These are phyloP conservation scores for Carex cristatella DNA, from an alignment of 176 grass and related monocot genomes.

Conservation along the genomic window DNA sequence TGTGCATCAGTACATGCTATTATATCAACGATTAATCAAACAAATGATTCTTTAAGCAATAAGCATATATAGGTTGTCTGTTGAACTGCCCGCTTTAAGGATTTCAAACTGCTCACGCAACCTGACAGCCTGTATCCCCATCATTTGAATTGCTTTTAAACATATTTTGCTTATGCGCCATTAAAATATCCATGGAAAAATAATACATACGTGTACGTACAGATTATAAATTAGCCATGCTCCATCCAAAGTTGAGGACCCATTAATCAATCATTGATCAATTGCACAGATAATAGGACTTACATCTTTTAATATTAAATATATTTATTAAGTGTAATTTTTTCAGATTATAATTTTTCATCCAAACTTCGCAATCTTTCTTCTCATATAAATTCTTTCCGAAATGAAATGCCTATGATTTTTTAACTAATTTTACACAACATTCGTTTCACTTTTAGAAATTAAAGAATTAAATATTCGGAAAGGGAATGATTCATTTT, in stretches of 20 bases:
- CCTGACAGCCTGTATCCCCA: constrained; percentile 4
- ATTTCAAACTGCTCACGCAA: constrained; percentile 16
- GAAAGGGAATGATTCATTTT: no score
- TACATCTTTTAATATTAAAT: no score
- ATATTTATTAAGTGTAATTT: no score
- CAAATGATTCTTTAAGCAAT: not conserved
- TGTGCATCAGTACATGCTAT: not conserved
- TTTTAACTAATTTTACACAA: no score
- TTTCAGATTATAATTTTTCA: no score
- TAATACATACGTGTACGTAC: not conserved
- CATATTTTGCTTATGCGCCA: not conserved
- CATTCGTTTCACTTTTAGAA: no score
- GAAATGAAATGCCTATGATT: no score
- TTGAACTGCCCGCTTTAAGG: not conserved
- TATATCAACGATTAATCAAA: not conserved
- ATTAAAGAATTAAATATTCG: no score
- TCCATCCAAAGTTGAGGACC: not conserved
- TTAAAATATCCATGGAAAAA: not conserved
- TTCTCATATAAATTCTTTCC: no score
- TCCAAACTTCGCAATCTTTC: no score
- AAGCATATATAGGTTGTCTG: not conserved
- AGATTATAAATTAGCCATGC: not conserved
- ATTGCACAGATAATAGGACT: not conserved
- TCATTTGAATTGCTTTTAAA: constrained; percentile 7
- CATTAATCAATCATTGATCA: not conserved